phyloP scores from a whole-genome alignment of 1,139 yeast species.

The Sugiyamaella novakii region DNA sequence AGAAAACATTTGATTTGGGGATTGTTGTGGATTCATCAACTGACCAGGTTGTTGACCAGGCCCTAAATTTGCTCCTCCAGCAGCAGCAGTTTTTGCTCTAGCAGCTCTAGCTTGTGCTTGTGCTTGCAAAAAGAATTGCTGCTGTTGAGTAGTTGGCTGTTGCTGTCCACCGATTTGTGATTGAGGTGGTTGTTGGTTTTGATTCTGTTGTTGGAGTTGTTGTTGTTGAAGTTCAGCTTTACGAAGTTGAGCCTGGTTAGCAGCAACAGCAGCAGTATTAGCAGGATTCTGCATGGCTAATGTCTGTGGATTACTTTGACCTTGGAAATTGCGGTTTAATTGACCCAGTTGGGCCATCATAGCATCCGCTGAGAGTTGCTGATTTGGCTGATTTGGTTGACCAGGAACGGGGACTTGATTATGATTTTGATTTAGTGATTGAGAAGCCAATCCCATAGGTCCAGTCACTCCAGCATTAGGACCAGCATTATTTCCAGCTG shows the following conservation, averaged over 20 bases:
- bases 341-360: slow-evolving; percentile 26
- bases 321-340: slow-evolving; percentile 9
- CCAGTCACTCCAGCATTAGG: slow-evolving; percentile 11
- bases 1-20: slow-evolving; percentile 18
- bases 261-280: slow-evolving; percentile 17
- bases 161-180: slow-evolving; percentile 25
- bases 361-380: slow-evolving; percentile 23
- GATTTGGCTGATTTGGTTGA: background rate
- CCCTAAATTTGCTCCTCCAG: slow-evolving; percentile 16
- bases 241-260: slow-evolving; percentile 13
- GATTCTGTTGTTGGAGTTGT: slow-evolving; percentile 29
- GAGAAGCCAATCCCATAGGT: background rate
- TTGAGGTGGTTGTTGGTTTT: slow-evolving; percentile 21
- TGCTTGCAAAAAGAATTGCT: slow-evolving; percentile 21
- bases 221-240: slow-evolving; percentile 27
- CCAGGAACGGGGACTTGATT: too few relatives aligned
- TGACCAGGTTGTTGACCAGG: slow-evolving; percentile 18
- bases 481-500: slow-evolving; percentile 24
- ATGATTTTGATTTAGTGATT: background rate
- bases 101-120: slow-evolving; percentile 34
- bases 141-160: slow-evolving; percentile 19
- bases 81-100: slow-evolving; percentile 30
- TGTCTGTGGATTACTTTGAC: slow-evolving; percentile 14
- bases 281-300: slow-evolving; percentile 18
- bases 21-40: slow-evolving; percentile 16